phyloP scores from a whole-genome alignment of 2,329 filamentous ascomycete species.

The Hymenoscyphus scutula region DNA sequence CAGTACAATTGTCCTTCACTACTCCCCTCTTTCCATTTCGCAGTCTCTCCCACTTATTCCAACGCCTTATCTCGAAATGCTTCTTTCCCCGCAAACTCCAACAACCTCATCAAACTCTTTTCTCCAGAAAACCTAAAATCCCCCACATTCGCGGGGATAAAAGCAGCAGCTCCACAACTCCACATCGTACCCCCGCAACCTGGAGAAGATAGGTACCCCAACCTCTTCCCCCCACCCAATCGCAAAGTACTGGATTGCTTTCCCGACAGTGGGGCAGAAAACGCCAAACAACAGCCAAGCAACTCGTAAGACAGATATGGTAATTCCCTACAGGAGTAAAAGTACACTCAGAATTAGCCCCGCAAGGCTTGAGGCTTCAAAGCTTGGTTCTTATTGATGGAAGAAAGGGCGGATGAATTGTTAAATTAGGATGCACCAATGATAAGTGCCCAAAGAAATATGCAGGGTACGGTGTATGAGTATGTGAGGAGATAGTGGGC shows the following conservation, averaged over 20 bases:
- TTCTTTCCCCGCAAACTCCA: neutral
- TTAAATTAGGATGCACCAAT: neutral
- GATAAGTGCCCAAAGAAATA: neutral
- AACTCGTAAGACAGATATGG: slow-evolving; percentile 6
- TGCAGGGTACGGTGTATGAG: neutral
- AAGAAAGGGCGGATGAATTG: neutral
- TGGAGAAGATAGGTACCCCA: neutral
- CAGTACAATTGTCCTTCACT: neutral
- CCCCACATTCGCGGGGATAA: neutral
- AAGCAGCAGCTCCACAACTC: neutral
- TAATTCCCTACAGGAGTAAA: neutral
- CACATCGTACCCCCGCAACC: slow-evolving; percentile 4
- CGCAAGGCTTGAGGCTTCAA: neutral
- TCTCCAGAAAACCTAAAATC: neutral
- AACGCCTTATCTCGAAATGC: neutral
- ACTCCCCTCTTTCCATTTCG: neutral
- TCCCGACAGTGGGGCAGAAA: neutral
- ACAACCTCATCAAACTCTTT: neutral
- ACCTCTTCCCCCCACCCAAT: neutral
- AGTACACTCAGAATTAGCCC: neutral
- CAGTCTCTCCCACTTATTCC: neutral
- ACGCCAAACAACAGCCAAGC: slow-evolving; percentile 1
- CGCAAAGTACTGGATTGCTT: neutral
- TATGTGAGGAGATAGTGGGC: neutral
- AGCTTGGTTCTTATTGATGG: slow-evolving; percentile 1